These are phyloP conservation scores for Aspergillus latus DNA, from an alignment of 2,329 filamentous ascomycete species.

Conservation along the genomic window DNA sequence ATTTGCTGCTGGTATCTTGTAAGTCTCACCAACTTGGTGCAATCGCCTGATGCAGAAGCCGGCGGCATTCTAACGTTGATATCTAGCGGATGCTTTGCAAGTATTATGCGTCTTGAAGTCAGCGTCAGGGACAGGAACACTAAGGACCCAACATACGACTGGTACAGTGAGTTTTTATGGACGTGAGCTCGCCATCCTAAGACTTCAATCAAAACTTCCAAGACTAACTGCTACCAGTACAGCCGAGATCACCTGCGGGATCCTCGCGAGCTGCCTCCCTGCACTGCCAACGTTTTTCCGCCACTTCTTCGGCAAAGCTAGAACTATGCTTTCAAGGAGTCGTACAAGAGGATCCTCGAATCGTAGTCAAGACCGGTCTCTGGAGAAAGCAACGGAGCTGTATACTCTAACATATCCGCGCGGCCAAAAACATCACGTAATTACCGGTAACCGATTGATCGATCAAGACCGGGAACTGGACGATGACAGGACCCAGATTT, in stretches of 20 bases:
- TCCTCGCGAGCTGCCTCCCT: slow-evolving; percentile 27
- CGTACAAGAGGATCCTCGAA: not conserved
- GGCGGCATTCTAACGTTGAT: not conserved
- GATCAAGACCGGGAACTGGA: slow-evolving; percentile 11
- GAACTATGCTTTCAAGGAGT: slow-evolving; percentile 5
- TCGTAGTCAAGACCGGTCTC: not conserved
- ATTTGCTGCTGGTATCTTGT: slow-evolving; percentile 27
- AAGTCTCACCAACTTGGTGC: not conserved
- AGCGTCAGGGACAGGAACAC: slow-evolving; percentile 21
- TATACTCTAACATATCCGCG: not conserved
- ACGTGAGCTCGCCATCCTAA: slow-evolving; percentile 20
- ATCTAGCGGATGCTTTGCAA: slow-evolving; percentile 24
- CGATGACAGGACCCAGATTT: slow-evolving; percentile 9
- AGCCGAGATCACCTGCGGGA: slow-evolving; percentile 28
- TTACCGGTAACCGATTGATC: slow-evolving; percentile 1
- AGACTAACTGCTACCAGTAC: slow-evolving; percentile 12
- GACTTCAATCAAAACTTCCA: not conserved
- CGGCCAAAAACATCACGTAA: not conserved
- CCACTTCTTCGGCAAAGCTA: slow-evolving; percentile 23
- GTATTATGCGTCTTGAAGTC: slow-evolving; percentile 25
- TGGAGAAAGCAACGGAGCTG: slow-evolving; percentile 1
- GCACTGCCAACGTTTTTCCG: slow-evolving; percentile 25
- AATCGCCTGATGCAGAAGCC: not conserved
- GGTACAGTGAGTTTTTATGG: slow-evolving; percentile 28
- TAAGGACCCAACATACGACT: slow-evolving; percentile 25